These are phyloP conservation scores for Populus tomentosa DNA, from an alignment of 441 rosid species.

Conservation along the genomic window DNA sequence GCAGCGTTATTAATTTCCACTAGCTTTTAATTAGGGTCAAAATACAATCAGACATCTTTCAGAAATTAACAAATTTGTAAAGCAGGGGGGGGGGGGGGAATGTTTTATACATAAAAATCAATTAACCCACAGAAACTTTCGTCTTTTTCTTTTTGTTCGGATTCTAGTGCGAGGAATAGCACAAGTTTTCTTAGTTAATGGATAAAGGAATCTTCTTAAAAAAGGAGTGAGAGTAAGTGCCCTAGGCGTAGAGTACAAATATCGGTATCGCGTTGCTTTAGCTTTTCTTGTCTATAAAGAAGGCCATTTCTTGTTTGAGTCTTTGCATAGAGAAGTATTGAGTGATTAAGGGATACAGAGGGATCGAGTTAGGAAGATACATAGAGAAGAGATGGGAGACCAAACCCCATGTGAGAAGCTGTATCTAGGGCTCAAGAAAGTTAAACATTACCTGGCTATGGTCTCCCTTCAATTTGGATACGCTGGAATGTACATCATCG, in stretches of 20 bases:
- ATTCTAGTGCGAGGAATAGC: conserved; percentile 14
- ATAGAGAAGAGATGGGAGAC: conserved; percentile 34
- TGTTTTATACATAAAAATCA: too few relatives aligned
- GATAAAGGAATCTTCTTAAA: conserved; percentile 25
- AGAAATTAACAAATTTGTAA: not conserved
- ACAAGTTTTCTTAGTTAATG: not conserved
- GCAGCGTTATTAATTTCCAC: too few relatives aligned
- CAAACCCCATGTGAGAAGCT: conserved; percentile 17
- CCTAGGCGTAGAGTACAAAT: not conserved
- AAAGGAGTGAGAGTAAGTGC: conserved; percentile 20
- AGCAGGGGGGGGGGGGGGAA: too few relatives aligned
- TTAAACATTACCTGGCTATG: conserved; percentile 68
- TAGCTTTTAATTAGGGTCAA: too few relatives aligned
- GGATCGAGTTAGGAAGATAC: not conserved
- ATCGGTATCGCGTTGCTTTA: not conserved
- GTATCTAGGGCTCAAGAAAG: conserved; percentile 24
- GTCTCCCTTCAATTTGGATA: conserved; percentile 74
- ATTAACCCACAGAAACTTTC: conserved; percentile 12
- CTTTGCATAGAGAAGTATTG: not conserved
- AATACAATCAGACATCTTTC: conserved; percentile 12
- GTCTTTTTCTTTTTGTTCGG: not conserved
- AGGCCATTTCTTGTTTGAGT: conserved; percentile 25
- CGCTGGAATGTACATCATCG: conserved; percentile 78
- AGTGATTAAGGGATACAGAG: not conserved
- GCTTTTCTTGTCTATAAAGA: conserved; percentile 44